These are phyloP conservation scores for Biscutella laevigata DNA, from an alignment of 441 rosid species.

Conservation along the genomic window DNA sequence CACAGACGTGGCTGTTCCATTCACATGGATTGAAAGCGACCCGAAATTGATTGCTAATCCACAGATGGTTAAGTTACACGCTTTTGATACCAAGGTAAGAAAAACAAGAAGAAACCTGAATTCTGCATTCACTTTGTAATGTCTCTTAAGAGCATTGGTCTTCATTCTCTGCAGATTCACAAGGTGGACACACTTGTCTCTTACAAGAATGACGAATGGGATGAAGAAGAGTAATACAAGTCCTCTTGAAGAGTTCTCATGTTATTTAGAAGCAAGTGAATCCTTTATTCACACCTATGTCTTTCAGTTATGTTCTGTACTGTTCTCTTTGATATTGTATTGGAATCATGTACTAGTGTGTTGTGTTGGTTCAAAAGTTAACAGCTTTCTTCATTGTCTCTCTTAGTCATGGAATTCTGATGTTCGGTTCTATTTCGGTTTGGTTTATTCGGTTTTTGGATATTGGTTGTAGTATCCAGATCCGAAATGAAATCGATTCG, in stretches of 20 bases:
- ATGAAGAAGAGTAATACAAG: constrained; percentile 48
- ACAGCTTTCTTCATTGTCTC: neutral
- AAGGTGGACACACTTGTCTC: constrained; percentile 95
- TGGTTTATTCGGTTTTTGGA: no score
- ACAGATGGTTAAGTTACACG: constrained; percentile 92
- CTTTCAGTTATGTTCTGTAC: neutral
- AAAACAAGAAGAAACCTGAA: neutral
- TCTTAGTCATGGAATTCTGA: no score
- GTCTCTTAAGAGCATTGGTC: neutral
- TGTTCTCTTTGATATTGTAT: constrained; percentile 9
- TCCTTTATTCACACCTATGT: constrained; percentile 43
- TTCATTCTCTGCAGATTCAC: constrained; percentile 56
- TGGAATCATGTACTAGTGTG: neutral
- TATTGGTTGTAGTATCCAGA: no score
- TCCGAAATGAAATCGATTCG: no score
- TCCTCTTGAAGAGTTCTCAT: constrained; percentile 19
- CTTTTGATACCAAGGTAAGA: constrained; percentile 82
- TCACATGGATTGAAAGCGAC: constrained; percentile 90
- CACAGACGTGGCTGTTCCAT: constrained; percentile 77
- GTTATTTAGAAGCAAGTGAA: constrained; percentile 28
- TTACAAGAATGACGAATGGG: constrained; percentile 93
- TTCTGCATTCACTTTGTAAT: neutral
- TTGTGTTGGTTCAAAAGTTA: neutral
- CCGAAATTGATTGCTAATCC: constrained; percentile 90
- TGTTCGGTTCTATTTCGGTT: no score